Conservation (phyloP, 768 basidiomycete species). For the Phanerochaete sordida region DNA sequence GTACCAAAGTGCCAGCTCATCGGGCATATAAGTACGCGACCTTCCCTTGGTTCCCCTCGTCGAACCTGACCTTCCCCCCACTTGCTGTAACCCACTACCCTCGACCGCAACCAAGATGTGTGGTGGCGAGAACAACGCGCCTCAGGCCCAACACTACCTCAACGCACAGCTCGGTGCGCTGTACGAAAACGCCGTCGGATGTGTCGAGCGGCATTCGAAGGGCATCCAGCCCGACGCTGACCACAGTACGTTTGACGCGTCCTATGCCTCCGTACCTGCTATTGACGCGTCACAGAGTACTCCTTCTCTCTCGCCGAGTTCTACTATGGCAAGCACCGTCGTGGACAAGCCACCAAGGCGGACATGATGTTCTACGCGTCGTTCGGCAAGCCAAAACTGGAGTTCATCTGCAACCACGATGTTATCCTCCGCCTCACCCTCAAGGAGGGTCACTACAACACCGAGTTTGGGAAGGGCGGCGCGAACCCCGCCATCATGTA, state of each 20-base stretch:
- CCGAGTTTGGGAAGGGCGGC: conserved; percentile 16
- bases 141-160: conserved; percentile 21
- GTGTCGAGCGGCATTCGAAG: conserved; percentile 14
- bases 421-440: conserved; percentile 24
- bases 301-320: conserved; percentile 18
- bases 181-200: conserved; percentile 18
- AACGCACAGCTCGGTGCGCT: conserved; percentile 22
- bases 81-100: background rate
- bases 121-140: conserved; percentile 22
- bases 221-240: conserved; percentile 14
- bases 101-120: conserved; percentile 14
- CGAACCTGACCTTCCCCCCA: background rate
- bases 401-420: conserved; percentile 31
- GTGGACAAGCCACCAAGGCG: conserved; percentile 2
- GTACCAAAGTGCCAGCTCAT: background rate
- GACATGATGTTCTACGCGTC: conserved; percentile 17
- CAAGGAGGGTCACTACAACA: conserved; percentile 22
- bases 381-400: conserved; percentile 24
- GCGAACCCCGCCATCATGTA: conserved; percentile 8
- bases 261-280: too few species aligned
- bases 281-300: background rate
- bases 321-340: conserved; percentile 9
- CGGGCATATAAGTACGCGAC: background rate
- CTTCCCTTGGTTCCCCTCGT: background rate
- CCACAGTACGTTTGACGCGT: conserved; percentile 12